phyloP scores from a whole-genome alignment of 768 basidiomycete genomes.

The Tricholoma sp. region DNA sequence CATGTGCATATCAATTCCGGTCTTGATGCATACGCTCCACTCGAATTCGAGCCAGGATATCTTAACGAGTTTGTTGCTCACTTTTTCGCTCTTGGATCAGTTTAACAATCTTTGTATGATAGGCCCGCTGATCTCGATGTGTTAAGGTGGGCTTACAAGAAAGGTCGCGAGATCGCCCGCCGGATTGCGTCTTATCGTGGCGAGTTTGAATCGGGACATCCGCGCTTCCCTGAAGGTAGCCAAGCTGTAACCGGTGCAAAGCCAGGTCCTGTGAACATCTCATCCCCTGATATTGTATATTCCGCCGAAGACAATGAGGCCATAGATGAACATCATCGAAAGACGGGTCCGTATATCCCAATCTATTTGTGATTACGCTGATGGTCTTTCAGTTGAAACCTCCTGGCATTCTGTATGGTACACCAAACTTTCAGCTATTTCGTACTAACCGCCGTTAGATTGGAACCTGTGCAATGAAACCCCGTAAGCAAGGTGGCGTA shows the following conservation, averaged over 20 bases:
- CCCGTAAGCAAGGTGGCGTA: constrained; percentile 29
- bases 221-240: constrained; percentile 29
- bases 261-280: constrained; percentile 24
- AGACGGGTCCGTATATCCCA: constrained; percentile 20
- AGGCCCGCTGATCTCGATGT: constrained; percentile 41
- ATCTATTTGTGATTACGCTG: not conserved
- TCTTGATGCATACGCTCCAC: constrained; percentile 18
- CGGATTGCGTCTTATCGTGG: constrained; percentile 45
- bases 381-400: constrained; percentile 27
- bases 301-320: constrained; percentile 35
- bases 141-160: constrained; percentile 40
- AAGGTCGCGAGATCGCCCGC: constrained; percentile 26
- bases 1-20: constrained; percentile 43
- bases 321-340: constrained; percentile 35
- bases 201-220: constrained; percentile 29
- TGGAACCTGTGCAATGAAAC: constrained; percentile 67
- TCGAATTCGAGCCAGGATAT: constrained; percentile 38
- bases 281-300: constrained; percentile 34
- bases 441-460: constrained; percentile 30
- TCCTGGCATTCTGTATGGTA: constrained; percentile 41
- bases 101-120: not conserved
- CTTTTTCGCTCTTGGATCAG: constrained; percentile 12
- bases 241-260: constrained; percentile 19
- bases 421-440: too few relatives aligned
- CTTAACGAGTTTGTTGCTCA: constrained; percentile 37